Evolutionary conservation across 164 flowering plant genomes (phyloP), one percentile per base, ranked within the genome.

Genomic region (Kalanchoe fedtschenkoi): DNA sequence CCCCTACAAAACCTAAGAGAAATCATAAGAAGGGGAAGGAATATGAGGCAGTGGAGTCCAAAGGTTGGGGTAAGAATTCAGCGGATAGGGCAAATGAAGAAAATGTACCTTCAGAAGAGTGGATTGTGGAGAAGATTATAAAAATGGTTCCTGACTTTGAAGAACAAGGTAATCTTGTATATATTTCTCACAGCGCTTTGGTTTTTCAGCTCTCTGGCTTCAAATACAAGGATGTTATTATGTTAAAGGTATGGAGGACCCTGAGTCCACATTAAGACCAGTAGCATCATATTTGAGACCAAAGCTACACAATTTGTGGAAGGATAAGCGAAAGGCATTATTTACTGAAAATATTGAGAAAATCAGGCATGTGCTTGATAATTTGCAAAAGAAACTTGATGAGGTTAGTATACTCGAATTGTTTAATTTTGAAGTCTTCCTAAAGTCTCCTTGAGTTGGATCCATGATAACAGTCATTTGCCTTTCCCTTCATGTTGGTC

Each of bases 281-380:
- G 68, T 93, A 67, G 96, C 89, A 15, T 69, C 47, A 66, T 70
- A 85, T 73, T 72, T 93, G 76, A 83, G 88, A 72, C 97, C 99
- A 8, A 79, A 76, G 96, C 80, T 93, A 63, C 73, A 88, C 17
- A 76, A 74, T 65, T 76, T 81, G 41, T 83, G 75, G 87, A 88
- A 78, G 72, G 89, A 85, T 65, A 83, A 75, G 77, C 82, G 87
- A 71, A 86, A 81, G 76, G 75, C 88, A 34, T 51, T 86, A 68
- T 74, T 90, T 38, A 77, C 81, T 21, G 88, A 85, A 54, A 88
- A 85, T 81, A 76, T 84, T n/a, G 92, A 88, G 60, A 80, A 66
- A 68, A 77, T 86, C 77, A 85, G 76, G 68, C 76, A 41, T 9
- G 58, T 90, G 67, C 77, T 85, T 41, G 92, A 93, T 69, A 75